A percentile compares a stretch with the other conserved stretches of the same genome.
Evolutionary conservation across 495 filamentous ascomycete species (phyloP).

Genomic region (Zalerion maritima): DNA sequence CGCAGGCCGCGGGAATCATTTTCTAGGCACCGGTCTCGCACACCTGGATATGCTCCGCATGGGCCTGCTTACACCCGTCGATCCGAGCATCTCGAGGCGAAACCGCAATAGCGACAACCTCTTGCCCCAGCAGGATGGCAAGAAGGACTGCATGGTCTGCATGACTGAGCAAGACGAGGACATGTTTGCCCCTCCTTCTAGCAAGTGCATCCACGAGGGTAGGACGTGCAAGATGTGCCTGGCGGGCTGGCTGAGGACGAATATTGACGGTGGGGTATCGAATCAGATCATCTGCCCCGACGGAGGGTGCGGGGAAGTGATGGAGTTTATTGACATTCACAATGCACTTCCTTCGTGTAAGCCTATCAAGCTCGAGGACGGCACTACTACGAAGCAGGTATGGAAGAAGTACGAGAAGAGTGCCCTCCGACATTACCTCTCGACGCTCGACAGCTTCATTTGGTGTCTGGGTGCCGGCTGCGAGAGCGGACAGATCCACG

Average conservation of each 20-base stretch:
- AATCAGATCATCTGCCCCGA: slow-evolving; percentile 6
- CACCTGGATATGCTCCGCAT: too few relatives aligned
- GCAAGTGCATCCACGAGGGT: too few relatives aligned
- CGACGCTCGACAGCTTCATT: slow-evolving; percentile 1
- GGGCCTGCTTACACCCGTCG: too few relatives aligned
- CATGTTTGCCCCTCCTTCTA: too few relatives aligned
- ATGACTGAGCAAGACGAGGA: too few relatives aligned
- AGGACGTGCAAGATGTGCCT: slow-evolving; percentile 5
- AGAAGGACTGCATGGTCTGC: too few relatives aligned
- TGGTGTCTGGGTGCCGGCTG: slow-evolving; percentile 5
- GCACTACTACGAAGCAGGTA: slow-evolving; percentile 1
- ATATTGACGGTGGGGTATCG: slow-evolving; percentile 2
- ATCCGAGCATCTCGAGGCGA: too few relatives aligned
- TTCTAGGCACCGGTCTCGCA: too few relatives aligned
- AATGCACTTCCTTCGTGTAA: neutral
- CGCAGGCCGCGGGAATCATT: too few relatives aligned
- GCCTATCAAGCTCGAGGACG: neutral
- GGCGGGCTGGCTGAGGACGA: neutral
- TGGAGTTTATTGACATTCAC: too few relatives aligned
- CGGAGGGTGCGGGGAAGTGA: neutral
- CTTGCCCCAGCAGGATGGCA: too few relatives aligned
- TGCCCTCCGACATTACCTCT: neutral
- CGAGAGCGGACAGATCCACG: slow-evolving; percentile 6
- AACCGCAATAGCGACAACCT: too few relatives aligned
- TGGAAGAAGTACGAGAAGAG: slow-evolving; percentile 4